Conservation (phyloP, 2,329 filamentous ascomycete species). For the Macrophomina pseudophaseolina region DNA sequence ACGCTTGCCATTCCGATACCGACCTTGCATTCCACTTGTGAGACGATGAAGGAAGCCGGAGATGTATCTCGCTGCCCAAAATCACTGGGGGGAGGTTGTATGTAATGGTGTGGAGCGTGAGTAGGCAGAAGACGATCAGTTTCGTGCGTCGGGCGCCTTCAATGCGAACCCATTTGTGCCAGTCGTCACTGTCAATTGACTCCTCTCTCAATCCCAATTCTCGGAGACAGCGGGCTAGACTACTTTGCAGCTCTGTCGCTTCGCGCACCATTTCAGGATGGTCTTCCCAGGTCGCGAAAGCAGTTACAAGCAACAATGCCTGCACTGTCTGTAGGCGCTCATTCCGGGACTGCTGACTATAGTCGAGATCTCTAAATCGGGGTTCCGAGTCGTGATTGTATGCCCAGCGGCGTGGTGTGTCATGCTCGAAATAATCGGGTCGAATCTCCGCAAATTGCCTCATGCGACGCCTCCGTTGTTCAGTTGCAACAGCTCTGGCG, state of each 20-base stretch:
- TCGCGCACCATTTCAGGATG: slow-evolving; percentile 37
- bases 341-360: slow-evolving; percentile 31
- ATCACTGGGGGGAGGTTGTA: slow-evolving; percentile 40
- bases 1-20: slow-evolving; percentile 35
- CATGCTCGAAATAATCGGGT: background rate
- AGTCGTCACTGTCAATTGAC: slow-evolving; percentile 33
- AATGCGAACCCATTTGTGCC: slow-evolving; percentile 38
- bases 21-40: slow-evolving; percentile 36
- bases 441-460: slow-evolving; percentile 34
- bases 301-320: slow-evolving; percentile 38
- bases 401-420: slow-evolving; percentile 31
- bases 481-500: slow-evolving; percentile 38
- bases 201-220: slow-evolving; percentile 37
- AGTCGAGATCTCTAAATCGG: slow-evolving; percentile 26
- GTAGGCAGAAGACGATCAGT: slow-evolving; percentile 39
- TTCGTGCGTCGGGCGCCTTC: slow-evolving; percentile 40
- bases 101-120: slow-evolving; percentile 41
- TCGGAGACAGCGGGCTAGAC: slow-evolving; percentile 28
- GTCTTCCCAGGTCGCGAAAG: slow-evolving; percentile 41
- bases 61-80: slow-evolving; percentile 38
- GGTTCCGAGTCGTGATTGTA: slow-evolving; percentile 30
- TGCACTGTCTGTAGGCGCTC: slow-evolving; percentile 38
- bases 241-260: slow-evolving; percentile 37
- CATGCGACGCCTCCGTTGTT: slow-evolving; percentile 32
- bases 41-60: slow-evolving; percentile 37